phyloP scores from a whole-genome alignment of 257 asterid genomes.

The Lavandula angustifolia region DNA sequence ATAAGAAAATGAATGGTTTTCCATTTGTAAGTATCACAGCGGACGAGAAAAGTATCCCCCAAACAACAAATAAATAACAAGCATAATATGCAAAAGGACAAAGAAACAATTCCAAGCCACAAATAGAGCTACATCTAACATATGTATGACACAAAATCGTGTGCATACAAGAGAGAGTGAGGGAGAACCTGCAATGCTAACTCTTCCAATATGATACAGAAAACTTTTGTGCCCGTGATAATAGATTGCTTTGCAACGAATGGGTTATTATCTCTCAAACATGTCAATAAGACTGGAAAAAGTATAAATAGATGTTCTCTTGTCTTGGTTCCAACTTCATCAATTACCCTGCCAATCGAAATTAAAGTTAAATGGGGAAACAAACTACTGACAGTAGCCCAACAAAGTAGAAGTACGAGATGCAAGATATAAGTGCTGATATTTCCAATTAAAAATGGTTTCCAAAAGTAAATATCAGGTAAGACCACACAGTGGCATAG shows the following conservation, averaged over 20 bases:
- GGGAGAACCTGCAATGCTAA: slow-evolving; percentile 70
- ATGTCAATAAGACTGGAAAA: slow-evolving; percentile 66
- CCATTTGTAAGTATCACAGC: neutral
- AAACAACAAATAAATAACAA: neutral
- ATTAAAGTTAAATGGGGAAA: slow-evolving; percentile 27
- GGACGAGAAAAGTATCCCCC: slow-evolving; percentile 15
- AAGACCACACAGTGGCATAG: neutral
- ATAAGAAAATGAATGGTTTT: slow-evolving; percentile 11
- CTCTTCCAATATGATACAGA: slow-evolving; percentile 69
- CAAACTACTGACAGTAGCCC: slow-evolving; percentile 11
- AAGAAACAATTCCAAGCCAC: neutral
- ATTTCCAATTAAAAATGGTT: neutral
- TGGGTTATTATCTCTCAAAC: slow-evolving; percentile 62
- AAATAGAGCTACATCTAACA: neutral
- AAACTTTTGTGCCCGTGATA: slow-evolving; percentile 64
- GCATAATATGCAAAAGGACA: no score
- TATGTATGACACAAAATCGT: neutral
- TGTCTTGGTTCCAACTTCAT: slow-evolving; percentile 67
- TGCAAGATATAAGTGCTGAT: slow-evolving; percentile 9
- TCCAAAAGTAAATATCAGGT: slow-evolving; percentile 23
- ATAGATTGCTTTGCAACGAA: slow-evolving; percentile 74
- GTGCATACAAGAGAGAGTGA: neutral
- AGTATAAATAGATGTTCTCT: slow-evolving; percentile 60
- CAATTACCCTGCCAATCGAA: slow-evolving; percentile 71
- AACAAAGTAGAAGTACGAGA: slow-evolving; percentile 1